These are phyloP conservation scores for Penicillium silybi DNA, from an alignment of 495 filamentous ascomycete genomes.

Conservation along the genomic window DNA sequence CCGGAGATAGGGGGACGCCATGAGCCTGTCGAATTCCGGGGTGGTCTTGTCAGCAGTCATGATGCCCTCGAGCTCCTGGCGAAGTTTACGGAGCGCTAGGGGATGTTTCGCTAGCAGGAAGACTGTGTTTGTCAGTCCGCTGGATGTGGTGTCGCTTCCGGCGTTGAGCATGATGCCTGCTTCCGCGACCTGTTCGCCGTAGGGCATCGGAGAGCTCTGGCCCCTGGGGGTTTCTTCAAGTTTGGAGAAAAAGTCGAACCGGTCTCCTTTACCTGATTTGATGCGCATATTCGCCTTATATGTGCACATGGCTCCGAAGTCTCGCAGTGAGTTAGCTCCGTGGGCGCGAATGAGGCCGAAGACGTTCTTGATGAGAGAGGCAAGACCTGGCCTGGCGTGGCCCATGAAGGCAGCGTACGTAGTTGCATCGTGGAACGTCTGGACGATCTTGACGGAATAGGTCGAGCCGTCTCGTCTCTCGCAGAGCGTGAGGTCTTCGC, in stretches of 20 bases:
- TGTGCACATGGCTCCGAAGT: too few species aligned
- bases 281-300: too few species aligned
- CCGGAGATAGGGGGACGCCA: slow-evolving; percentile 38
- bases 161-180: slow-evolving; percentile 46
- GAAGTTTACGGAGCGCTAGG: slow-evolving; percentile 45
- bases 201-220: neutral
- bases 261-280: too few species aligned
- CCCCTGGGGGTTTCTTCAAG: neutral
- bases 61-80: slow-evolving; percentile 53
- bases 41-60: slow-evolving; percentile 26
- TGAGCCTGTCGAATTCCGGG: slow-evolving; percentile 43
- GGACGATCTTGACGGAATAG: too few species aligned
- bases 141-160: slow-evolving; percentile 53
- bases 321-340: too few species aligned
- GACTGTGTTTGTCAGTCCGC: slow-evolving; percentile 47
- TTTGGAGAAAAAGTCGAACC: neutral
- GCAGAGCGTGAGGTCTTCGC: neutral
- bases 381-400: too few species aligned
- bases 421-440: neutral
- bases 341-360: too few species aligned
- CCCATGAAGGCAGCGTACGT: too few species aligned
- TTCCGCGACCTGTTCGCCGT: neutral
- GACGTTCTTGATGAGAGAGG: too few species aligned
- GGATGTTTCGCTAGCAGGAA: slow-evolving; percentile 56
- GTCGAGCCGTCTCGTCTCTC: too few species aligned